Evolutionary conservation across 345 rosid genomes (phyloP), one percentile per base, ranked within the genome.

Genomic region (Camelina sativa): DNA sequence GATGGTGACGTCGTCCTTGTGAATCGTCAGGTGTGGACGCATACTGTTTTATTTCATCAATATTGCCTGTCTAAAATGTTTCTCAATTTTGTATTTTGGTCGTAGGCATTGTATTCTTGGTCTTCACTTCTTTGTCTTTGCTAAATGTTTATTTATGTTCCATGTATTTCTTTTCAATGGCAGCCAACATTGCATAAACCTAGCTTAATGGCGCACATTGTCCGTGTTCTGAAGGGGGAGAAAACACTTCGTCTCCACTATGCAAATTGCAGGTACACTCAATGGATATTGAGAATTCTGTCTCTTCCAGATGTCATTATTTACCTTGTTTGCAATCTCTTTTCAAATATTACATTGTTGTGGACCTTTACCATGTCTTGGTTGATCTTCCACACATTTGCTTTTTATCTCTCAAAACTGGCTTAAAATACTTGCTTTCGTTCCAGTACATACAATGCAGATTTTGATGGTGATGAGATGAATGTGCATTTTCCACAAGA

Each of bases 401-500:
- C 48, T 13, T 48, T 64, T 43, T 41, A 47, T 64, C 52, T 37
- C 46, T 37, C 46, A 71, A 62, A 56, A 61, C 57, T 48, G 67
- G 68, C 44, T 46, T 55, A 38, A 15, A 54, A 35, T 56, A 4
- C 48, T 75, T 78, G 37, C 70, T 79, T 62, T 79, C 41, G 38
- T 80, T 71, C 64, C 90, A 95, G 99, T 75, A 95, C 99, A 28
- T 95, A 95, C 83, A 95, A 95, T 82, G 99, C 99, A 71, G 99
- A 95, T 81, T 95, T 95, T 87, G 99, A 95, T 76, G 99, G 99
- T 62, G 99, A 95, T 86, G 99, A 95, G 85, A 95, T 95, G 95
- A 95, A 95, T 85, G 99, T 95, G 73, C 99, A 95, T 85, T 95
- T 95, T 60, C 97, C 99, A 54, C 99, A 95, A 95, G 99, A 95